Evolutionary conservation across 1,139 yeast species (phyloP).

Genomic region (Blastobotrys persicus): DNA sequence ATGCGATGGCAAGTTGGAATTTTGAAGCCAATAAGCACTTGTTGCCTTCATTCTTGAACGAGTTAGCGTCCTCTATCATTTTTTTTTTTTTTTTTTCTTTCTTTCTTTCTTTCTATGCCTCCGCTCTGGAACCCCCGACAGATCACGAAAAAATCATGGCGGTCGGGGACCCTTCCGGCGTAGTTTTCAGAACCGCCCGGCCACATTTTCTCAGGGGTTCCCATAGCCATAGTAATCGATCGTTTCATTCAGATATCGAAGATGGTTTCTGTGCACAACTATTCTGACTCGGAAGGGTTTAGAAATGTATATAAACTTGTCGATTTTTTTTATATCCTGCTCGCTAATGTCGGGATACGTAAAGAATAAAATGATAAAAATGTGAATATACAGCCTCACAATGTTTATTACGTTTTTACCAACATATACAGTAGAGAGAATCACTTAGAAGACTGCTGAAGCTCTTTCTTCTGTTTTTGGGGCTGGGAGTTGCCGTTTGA

Average conservation of each 20-base stretch:
- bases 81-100: background rate
- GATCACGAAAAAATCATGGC: background rate
- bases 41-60: constrained; percentile 68
- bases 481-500: background rate
- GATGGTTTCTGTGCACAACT: too few species aligned
- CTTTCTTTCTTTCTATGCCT: background rate
- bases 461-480: background rate
- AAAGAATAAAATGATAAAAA: too few species aligned
- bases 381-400: too few species aligned
- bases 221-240: background rate
- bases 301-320: too few species aligned
- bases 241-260: too few species aligned
- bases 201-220: background rate
- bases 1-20: constrained; percentile 63
- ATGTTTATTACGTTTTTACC: too few species aligned
- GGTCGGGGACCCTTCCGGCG: background rate
- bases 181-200: background rate
- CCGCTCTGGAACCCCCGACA: too few species aligned
- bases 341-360: too few species aligned
- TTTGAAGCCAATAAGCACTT: constrained; percentile 60
- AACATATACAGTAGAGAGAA: background rate
- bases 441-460: background rate
- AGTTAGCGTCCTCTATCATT: constrained; percentile 20
- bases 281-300: too few species aligned
- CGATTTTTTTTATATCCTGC: too few species aligned